Evolutionary conservation across 805 yeast genomes (phyloP), one percentile per base, ranked within the genome.

Genomic region (Candida saitoana): DNA sequence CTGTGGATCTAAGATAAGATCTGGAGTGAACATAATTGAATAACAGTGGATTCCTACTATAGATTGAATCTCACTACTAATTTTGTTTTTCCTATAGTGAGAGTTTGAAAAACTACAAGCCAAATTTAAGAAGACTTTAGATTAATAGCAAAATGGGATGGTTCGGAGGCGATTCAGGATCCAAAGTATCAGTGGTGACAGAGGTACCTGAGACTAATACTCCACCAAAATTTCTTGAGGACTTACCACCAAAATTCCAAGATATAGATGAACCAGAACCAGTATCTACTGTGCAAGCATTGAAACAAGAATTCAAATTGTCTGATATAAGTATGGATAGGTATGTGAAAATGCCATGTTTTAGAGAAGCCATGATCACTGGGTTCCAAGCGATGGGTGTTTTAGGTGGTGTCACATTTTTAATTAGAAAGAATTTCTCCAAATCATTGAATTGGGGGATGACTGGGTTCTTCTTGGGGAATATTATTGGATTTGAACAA

Each of bases 401-500:
- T 0, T 66, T 83, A 30, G 84, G 87, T 0, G 65, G 81, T 0
- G 80, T 83, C 20, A 81, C 85, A 29, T 80, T 84, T 43, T 56
- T 83, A 25, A 78, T 81, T 40, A 87, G 81, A 53, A 82, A 82
- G 53, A 77, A 78, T 38, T 73, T 82, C 0, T 58, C 67, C 7
- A 74, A 74, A 46, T 81, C 95, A 1, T 69, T 78, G 12, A 87
- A 90, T 56, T 90, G 96, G 96, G 82, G 83, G 7, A 71, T 86
- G 39, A 84, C 85, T 30, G 95, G 93, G 3, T 77, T 88, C 49
- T 62, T 86, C 42, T 58, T 88, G 16, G 96, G 96, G 1, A 80
- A 87, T 35, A 73, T 86, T 0, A 80, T 86, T 19, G 87, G 95
- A 1, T 90, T 96, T 96, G 96, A 90, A 58, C 96, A 88, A 62